phyloP scores from a whole-genome alignment of 1,139 yeast species.

The Magnusiomyces magnusii region DNA sequence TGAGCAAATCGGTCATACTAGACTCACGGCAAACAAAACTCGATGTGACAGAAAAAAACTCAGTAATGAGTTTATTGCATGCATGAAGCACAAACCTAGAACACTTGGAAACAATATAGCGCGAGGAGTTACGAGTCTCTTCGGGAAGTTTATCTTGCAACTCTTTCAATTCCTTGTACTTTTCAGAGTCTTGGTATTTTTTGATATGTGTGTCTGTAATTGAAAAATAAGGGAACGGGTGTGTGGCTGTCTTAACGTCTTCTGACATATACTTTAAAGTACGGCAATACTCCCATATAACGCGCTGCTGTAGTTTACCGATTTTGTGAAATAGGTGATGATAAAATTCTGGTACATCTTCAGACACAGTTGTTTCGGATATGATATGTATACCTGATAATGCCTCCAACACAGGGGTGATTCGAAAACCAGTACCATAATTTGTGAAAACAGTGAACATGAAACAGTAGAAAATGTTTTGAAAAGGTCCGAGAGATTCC shows the following conservation, averaged over 20 bases:
- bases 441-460: slow-evolving; percentile 27
- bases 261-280: slow-evolving; percentile 13
- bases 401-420: slow-evolving; percentile 23
- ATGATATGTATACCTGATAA: slow-evolving; percentile 15
- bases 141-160: slow-evolving; percentile 22
- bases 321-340: slow-evolving; percentile 18
- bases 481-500: slow-evolving; percentile 20
- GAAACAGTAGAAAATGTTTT: slow-evolving; percentile 23
- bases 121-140: slow-evolving; percentile 1
- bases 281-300: slow-evolving; percentile 26
- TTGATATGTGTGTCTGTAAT: too few species aligned
- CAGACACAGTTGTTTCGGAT: not conserved
- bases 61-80: not conserved
- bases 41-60: not conserved
- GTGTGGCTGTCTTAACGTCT: slow-evolving; percentile 21
- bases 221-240: not conserved
- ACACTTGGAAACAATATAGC: not conserved
- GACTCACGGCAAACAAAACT: not conserved
- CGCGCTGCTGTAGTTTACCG: slow-evolving; percentile 24
- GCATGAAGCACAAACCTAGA: slow-evolving; percentile 3
- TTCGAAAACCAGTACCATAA: slow-evolving; percentile 30
- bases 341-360: not conserved
- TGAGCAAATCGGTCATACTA: not conserved
- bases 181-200: slow-evolving; percentile 25
- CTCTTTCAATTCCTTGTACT: slow-evolving; percentile 24